phyloP scores from a whole-genome alignment of 2,329 filamentous ascomycete species.

The Monosporascus sp. region DNA sequence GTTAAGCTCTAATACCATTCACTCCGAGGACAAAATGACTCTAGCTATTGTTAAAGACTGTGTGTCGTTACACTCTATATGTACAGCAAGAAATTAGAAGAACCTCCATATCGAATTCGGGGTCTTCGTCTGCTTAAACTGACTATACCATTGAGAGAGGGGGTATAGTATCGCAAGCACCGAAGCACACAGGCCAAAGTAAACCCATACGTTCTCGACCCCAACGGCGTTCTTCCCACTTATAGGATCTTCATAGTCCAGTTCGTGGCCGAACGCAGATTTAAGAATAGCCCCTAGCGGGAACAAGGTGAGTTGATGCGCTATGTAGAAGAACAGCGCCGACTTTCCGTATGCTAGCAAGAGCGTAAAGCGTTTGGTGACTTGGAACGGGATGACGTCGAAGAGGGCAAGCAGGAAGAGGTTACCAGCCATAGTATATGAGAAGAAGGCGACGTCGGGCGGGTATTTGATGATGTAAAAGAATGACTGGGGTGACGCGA shows the following conservation, averaged over 20 bases:
- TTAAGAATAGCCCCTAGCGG: slow-evolving; percentile 19
- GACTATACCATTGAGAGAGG: slow-evolving; percentile 34
- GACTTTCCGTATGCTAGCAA: slow-evolving; percentile 40
- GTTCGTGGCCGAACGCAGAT: slow-evolving; percentile 29
- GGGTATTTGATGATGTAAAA: slow-evolving; percentile 44
- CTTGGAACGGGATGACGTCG: slow-evolving; percentile 22
- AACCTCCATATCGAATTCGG: slow-evolving; percentile 41
- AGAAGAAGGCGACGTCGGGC: slow-evolving; percentile 40
- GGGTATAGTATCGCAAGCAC: slow-evolving; percentile 35
- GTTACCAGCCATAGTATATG: slow-evolving; percentile 33
- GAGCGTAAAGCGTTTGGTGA: slow-evolving; percentile 27
- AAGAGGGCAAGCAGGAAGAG: slow-evolving; percentile 34
- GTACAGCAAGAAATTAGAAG: slow-evolving; percentile 25
- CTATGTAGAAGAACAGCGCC: slow-evolving; percentile 40
- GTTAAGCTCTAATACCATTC: too few species aligned
- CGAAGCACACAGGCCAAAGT: slow-evolving; percentile 30
- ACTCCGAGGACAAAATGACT: too few species aligned
- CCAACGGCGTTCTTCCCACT: slow-evolving; percentile 21
- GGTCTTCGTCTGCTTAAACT: slow-evolving; percentile 35
- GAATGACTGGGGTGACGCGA: slow-evolving; percentile 35
- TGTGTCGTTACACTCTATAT: too few species aligned
- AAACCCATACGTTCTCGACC: slow-evolving; percentile 32
- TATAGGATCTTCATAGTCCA: slow-evolving; percentile 19
- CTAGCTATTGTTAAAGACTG: too few species aligned
- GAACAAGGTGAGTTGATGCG: slow-evolving; percentile 32